Conservation (phyloP, 176 grass and related monocot genomes). For the Juncus effusus region DNA sequence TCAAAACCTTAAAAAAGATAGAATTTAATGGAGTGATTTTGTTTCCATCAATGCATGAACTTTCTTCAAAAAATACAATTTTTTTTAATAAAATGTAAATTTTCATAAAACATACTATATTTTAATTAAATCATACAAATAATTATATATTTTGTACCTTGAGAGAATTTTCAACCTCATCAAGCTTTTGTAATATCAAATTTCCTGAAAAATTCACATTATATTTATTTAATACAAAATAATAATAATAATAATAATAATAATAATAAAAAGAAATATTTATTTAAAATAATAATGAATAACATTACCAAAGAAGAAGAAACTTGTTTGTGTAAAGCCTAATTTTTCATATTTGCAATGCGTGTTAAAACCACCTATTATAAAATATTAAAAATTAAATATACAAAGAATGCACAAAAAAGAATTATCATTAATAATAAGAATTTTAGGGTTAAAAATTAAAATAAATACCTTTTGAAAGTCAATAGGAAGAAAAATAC, state of each 20-base stretch:
- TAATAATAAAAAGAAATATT: not conserved
- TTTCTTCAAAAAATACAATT: not conserved
- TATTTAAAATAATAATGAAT: slow-evolving; percentile 3
- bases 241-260: not conserved
- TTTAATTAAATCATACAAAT: not conserved
- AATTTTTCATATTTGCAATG: slow-evolving; percentile 37
- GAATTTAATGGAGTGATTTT: not conserved
- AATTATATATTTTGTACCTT: slow-evolving; percentile 34
- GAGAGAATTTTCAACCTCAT: slow-evolving; percentile 47
- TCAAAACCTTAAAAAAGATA: too few relatives aligned
- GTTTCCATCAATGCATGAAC: slow-evolving; percentile 27
- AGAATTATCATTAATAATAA: not conserved
- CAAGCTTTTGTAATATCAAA: slow-evolving; percentile 59
- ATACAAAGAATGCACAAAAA: not conserved
- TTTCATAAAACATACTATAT: not conserved
- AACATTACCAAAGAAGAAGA: slow-evolving; percentile 32
- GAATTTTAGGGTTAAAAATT: not conserved
- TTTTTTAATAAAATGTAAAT: slow-evolving; percentile 1
- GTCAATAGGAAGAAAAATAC: too few relatives aligned
- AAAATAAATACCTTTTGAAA: not conserved
- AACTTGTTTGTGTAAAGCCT: slow-evolving; percentile 33
- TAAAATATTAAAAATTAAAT: not conserved
- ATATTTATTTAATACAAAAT: not conserved
- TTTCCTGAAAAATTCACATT: slow-evolving; percentile 14
- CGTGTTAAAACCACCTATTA: slow-evolving; percentile 47